Percentiles rank a stretch among this genome's conserved stretches.
phyloP scores from a whole-genome alignment of 768 basidiomycete genomes.

The Kwoniella newhampshirensis region DNA sequence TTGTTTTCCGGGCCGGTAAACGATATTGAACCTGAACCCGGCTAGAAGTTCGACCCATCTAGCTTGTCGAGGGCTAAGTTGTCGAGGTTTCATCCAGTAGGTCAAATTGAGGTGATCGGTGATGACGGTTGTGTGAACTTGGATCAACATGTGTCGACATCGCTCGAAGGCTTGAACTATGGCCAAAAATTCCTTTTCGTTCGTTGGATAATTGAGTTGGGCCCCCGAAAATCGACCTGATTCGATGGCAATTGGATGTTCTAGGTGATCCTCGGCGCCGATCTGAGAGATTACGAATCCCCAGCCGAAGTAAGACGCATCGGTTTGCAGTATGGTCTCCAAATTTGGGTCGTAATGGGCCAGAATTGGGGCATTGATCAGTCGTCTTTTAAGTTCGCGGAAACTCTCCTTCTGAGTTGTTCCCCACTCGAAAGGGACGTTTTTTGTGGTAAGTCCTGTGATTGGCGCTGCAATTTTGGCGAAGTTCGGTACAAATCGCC shows the following conservation, averaged over 20 bases:
- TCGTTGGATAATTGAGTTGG: conserved; percentile 59
- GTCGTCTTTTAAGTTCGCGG: conserved; percentile 11
- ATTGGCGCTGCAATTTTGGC: conserved; percentile 20
- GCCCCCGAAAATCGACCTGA: conserved; percentile 34
- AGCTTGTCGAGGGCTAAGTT: conserved; percentile 57
- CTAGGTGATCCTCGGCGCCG: background rate
- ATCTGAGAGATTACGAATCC: conserved; percentile 49
- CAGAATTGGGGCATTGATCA: conserved; percentile 28
- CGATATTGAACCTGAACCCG: conserved; percentile 18
- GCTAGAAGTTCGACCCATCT: conserved; percentile 53
- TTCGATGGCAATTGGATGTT: conserved; percentile 23
- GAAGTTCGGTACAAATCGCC: conserved; percentile 36
- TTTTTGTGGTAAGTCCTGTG: conserved; percentile 13
- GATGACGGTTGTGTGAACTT: background rate
- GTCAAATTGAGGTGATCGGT: conserved; percentile 6
- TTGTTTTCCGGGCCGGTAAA: conserved; percentile 23
- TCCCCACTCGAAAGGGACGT: conserved; percentile 6
- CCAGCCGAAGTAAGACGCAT: conserved; percentile 49
- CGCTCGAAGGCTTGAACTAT: conserved; percentile 52
- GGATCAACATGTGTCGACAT: conserved; percentile 14
- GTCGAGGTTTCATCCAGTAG: conserved; percentile 30
- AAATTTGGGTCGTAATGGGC: conserved; percentile 16
- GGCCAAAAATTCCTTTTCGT: conserved; percentile 60
- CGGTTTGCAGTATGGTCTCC: conserved; percentile 28
- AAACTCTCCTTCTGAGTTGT: conserved; percentile 12